Base-by-base conservation (phyloP, 306 rosid species). In the Prunus padus region DNA sequence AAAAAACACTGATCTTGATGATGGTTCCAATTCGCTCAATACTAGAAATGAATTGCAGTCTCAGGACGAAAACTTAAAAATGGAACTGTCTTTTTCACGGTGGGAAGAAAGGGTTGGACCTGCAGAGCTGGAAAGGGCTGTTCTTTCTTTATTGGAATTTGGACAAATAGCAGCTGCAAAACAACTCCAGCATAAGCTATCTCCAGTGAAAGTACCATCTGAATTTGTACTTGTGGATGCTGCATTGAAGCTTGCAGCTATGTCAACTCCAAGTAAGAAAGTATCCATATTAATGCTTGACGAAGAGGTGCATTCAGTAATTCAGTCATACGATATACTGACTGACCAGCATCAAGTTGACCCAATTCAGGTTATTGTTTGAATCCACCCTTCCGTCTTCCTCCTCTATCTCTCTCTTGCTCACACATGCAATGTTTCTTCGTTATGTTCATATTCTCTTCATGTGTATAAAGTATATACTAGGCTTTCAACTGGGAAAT, bases 21-120 rank as follows among this genome's bases (percentile, higher is more conserved):
- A 95, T 76, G 83, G 85, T 71, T 82, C 83, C 46, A 67, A 85
- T 85, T 70, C 94, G 65, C 75, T 76, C 31, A 74, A 76, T 82
- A 74, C 80, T 47, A 87, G 84, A 82, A 84, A 77, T 87, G 96
- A 90, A 56, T 67, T 85, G 76, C 91, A 85, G 65, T 54, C 69
- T 79, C 94, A 74, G 76, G 98, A 92, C 74, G 97, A 89, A 57
- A 87, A 88, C 75, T 18, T 85, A 23, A 92, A 83, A 80, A 82
- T 88, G 64, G 98, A 92, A 61, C 84, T 89, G 86, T 81, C 97
- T 30, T 89, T 95, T 69, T 86, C 98, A 40, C 88, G 89, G 84
- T 95, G 98, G 98, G 97, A 95, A 69, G 96, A 95, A 75, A 90
- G 93, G 88, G 92, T 90, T 84, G 96, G 97, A 84, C 89, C 91